Base-by-base conservation (phyloP, 202 grass and related monocot genomes). In the Zizania palustris region DNA sequence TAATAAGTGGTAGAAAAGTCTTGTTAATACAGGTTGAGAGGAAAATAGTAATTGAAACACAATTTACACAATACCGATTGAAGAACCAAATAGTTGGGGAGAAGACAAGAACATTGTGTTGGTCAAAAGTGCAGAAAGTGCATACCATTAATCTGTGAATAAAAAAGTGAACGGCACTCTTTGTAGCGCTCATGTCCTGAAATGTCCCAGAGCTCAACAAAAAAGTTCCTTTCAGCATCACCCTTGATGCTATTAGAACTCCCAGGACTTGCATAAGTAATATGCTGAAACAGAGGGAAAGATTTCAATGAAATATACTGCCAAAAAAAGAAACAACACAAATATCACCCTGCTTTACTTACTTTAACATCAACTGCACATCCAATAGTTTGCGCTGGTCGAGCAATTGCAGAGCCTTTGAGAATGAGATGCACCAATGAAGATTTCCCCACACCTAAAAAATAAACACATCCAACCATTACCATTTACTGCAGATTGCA, bases 201-300 rank as follows among this genome's bases (percentile, higher is more conserved):
- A 62, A 97, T 72, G 85, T 97, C 94, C 94, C 94, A 97, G 73
- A 97, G 88, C 72, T 97, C 94, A 60, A 97, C 86, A 90, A 97
- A 97, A 73, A 93, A 90, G 63, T 92, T 88, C 43, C 94, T 91
- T 81, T 93, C 88, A 73, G 86, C 48, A 77, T 97, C 94, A 62
- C 81, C 75, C 20, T 88, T 88, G 54, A 89, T 80, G 68, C 73
- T 82, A 72, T 76, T 88, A 76, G 86, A 93, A 86, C 82, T 86
- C 68, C 86, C 84, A 43, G 69, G 79, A 67, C 85, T 86, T 63
- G 86, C 87, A 79, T 97, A 93, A 63, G 86, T 85, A 75, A 97
- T 84, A 82, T 97, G 94, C 93, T 97, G 90, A 60, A 87, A 84
- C 64, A 11, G 6, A 83, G 36, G 63, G 49, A 79, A 88, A 67